Base-by-base conservation (phyloP, 441 rosid genomes). In the Gossypium davidsonii region DNA sequence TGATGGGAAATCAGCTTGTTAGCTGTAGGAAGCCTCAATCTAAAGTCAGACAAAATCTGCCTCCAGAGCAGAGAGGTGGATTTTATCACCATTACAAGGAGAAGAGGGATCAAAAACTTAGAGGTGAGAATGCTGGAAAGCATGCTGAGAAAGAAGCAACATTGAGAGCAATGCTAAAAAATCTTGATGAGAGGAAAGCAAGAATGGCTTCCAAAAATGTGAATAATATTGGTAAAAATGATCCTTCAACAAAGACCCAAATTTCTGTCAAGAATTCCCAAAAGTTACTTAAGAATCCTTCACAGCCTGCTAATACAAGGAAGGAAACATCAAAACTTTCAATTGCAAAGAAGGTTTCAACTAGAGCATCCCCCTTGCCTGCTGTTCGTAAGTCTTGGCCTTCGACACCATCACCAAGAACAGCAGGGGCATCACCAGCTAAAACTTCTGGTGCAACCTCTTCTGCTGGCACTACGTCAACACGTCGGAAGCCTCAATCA, bases 301-400 rank as follows among this genome's bases (percentile, higher is more conserved):
- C 91, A 72, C 81, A 78, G 59, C 70, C 84, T 74, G 81, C 81
- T 58, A 81, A 74, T 77, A 72, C 79, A 49, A 81, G 70, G 76
- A 85, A 73, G 71, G 94, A 80, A 71, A 79, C 64, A 58, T 76
- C 78, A 49, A 83, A 82, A 79, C 70, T 88, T 69, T 60, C 90
- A 39, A 76, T 70, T 55, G 60, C 74, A 12, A 84, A 79, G 75
- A 85, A 84, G 74, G 64, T 72, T 71, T 51, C 89, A 20, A 74
- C 90, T 5, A 81, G 77, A 83, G 46, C 86, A 66, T 73, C 80
- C 11, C 11, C 85, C 34, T 76, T 81, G 72, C 89, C 89, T 59
- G 74, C 79, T 31, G 75, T 84, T 46, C 88, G 88, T 63, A 86
- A 86, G 83, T 89, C 91, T 39, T 87, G 90, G 91, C 90, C 93